These are phyloP conservation scores for Amanita rubescens DNA, from an alignment of 768 basidiomycete genomes.

Conservation along the genomic window DNA sequence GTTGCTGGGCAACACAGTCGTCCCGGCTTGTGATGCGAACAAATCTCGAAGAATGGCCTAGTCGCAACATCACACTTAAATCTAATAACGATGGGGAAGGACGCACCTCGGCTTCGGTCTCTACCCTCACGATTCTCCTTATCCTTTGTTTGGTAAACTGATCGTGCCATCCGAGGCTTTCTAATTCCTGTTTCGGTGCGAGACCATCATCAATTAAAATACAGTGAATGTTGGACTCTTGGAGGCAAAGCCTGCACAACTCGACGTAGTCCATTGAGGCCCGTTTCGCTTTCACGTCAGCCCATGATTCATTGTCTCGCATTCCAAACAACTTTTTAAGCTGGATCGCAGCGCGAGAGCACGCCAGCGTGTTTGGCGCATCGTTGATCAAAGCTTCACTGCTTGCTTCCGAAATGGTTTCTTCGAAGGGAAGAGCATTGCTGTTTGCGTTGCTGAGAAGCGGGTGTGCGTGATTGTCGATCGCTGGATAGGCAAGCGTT, in stretches of 20 bases:
- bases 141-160: constrained; percentile 43
- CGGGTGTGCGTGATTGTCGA: constrained; percentile 80
- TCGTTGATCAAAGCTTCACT: constrained; percentile 45
- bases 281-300: constrained; percentile 45
- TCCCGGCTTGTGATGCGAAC: background rate
- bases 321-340: constrained; percentile 45
- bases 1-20: too few relatives aligned
- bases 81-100: background rate
- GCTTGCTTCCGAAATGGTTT: constrained; percentile 56
- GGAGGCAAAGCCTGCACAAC: constrained; percentile 51
- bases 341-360: constrained; percentile 48
- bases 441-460: constrained; percentile 44
- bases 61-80: constrained; percentile 1
- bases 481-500: constrained; percentile 40
- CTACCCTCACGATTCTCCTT: constrained; percentile 62
- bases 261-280: constrained; percentile 39
- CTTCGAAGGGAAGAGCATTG: constrained; percentile 48
- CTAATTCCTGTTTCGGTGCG: constrained; percentile 37
- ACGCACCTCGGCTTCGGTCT: constrained; percentile 63
- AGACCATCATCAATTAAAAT: constrained; percentile 73
- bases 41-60: background rate
- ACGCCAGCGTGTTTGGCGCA: constrained; percentile 49
- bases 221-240: constrained; percentile 51
- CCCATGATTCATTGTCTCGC: constrained; percentile 41
- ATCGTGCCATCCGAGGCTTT: constrained; percentile 57